phyloP scores from a whole-genome alignment of 2,329 filamentous ascomycete species.

The Phialophora macrospora region DNA sequence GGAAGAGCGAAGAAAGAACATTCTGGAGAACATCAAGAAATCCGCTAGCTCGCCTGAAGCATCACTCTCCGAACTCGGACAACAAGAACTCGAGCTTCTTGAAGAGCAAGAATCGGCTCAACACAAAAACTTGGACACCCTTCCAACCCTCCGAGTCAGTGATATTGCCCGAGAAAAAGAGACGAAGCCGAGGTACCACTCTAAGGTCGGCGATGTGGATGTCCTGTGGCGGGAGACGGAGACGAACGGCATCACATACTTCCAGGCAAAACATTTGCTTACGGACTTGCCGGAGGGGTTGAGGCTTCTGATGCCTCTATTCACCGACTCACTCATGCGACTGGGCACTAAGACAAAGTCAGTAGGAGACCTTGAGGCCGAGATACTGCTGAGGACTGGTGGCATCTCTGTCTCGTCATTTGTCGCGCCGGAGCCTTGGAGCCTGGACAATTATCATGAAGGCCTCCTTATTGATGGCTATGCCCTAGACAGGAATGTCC shows the following conservation, averaged over 20 bases:
- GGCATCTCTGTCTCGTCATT: slow-evolving; percentile 86
- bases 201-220: slow-evolving; percentile 64
- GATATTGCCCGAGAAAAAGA: slow-evolving; percentile 85
- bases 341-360: slow-evolving; percentile 84
- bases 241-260: slow-evolving; percentile 95
- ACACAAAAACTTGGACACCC: slow-evolving; percentile 80
- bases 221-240: slow-evolving; percentile 91
- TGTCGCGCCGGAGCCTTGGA: slow-evolving; percentile 74
- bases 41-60: slow-evolving; percentile 72
- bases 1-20: slow-evolving; percentile 70
- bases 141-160: slow-evolving; percentile 84
- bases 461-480: slow-evolving; percentile 84
- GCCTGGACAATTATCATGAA: slow-evolving; percentile 73
- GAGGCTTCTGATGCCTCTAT: slow-evolving; percentile 81
- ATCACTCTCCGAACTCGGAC: slow-evolving; percentile 72
- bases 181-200: slow-evolving; percentile 68
- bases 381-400: slow-evolving; percentile 95
- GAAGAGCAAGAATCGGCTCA: slow-evolving; percentile 82
- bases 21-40: slow-evolving; percentile 57
- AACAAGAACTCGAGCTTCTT: slow-evolving; percentile 79
- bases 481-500: slow-evolving; percentile 86
- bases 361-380: slow-evolving; percentile 93
- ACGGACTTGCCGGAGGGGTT: slow-evolving; percentile 82
- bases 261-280: slow-evolving; percentile 82
- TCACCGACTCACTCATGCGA: slow-evolving; percentile 90